Conservation (phyloP, 345 rosid genomes). For the Salix caprea region DNA sequence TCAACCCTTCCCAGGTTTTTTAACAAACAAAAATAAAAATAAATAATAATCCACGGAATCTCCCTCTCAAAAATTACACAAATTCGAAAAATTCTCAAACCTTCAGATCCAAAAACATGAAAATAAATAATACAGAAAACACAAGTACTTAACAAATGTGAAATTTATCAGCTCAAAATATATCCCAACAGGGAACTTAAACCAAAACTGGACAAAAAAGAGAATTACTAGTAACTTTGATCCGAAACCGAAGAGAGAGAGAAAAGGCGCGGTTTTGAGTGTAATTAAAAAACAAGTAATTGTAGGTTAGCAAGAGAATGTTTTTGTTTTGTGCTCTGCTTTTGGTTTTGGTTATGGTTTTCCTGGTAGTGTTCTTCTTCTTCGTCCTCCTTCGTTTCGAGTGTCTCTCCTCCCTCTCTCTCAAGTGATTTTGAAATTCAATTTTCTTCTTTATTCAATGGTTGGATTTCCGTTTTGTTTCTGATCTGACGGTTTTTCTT, state of each 20-base stretch:
- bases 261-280: too few species aligned
- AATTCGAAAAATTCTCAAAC: conserved; percentile 23
- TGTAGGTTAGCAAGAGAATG: background rate
- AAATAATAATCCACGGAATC: conserved; percentile 1
- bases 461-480: conserved; percentile 39
- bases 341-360: background rate
- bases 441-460: conserved; percentile 54
- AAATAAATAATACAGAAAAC: conserved; percentile 12
- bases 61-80: conserved; percentile 16
- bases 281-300: background rate
- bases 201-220: background rate
- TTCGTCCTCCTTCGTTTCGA: conserved; percentile 14
- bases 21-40: conserved; percentile 3
- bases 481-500: conserved; percentile 40
- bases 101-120: conserved; percentile 43
- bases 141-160: conserved; percentile 18
- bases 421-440: conserved; percentile 80
- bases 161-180: conserved; percentile 37
- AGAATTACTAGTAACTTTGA: background rate
- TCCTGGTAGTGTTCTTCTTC: conserved; percentile 18
- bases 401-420: conserved; percentile 79
- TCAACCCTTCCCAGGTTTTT: background rate
- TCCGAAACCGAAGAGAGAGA: background rate
- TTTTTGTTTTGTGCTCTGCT: background rate
- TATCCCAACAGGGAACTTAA: conserved; percentile 12